These are phyloP conservation scores for Haematococcus sp. DNA, from an alignment of 139 green algal species.

Conservation along the genomic window DNA sequence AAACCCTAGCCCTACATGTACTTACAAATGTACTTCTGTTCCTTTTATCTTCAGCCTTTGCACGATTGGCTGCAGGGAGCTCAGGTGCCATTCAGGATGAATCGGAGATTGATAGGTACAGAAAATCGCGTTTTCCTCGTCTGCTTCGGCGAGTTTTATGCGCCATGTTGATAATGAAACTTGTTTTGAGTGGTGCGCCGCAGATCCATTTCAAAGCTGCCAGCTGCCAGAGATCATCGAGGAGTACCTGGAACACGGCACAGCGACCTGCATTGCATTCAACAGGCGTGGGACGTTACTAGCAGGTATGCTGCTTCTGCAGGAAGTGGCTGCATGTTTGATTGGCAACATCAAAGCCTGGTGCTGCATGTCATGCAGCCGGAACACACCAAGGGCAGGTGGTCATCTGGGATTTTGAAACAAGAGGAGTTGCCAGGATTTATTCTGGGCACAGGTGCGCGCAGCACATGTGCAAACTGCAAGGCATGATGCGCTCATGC, in stretches of 20 bases:
- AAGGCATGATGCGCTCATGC: too few relatives aligned
- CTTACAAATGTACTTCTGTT: too few relatives aligned
- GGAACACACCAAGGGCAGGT: constrained; percentile 73
- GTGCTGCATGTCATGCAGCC: constrained; percentile 37
- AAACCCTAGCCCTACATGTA: too few relatives aligned
- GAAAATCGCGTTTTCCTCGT: too few relatives aligned
- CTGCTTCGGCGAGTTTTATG: too few relatives aligned
- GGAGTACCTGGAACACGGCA: constrained; percentile 57
- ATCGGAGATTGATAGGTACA: constrained; percentile 3
- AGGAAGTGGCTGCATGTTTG: not conserved
- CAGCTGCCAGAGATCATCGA: constrained; percentile 70
- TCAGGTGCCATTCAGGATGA: constrained; percentile 2
- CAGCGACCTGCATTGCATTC: constrained; percentile 60
- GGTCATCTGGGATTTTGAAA: constrained; percentile 86
- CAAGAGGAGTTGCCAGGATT: constrained; percentile 57
- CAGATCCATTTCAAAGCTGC: constrained; percentile 61
- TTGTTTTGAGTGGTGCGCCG: not conserved
- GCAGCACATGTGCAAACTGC: too few relatives aligned
- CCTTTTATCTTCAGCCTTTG: too few relatives aligned
- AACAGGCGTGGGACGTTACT: constrained; percentile 78
- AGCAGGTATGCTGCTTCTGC: constrained; percentile 45
- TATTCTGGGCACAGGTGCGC: constrained; percentile 40
- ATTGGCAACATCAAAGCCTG: not conserved
- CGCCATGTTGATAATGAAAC: too few relatives aligned
- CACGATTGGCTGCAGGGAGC: not conserved